Conservation (phyloP, 73 alveolate genomes). For the Effrenium voratum region DNA sequence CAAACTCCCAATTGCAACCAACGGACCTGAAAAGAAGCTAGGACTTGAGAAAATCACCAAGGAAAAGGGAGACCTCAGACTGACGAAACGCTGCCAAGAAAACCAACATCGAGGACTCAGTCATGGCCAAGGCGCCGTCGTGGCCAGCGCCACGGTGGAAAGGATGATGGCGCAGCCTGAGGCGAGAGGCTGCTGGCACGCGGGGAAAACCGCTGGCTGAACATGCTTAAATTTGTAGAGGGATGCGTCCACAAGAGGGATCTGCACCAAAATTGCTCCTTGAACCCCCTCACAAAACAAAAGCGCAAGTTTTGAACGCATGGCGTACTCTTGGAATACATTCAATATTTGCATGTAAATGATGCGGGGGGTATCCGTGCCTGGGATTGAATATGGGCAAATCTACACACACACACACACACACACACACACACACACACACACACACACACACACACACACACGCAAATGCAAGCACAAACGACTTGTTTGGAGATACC, state of each 20-base stretch:
- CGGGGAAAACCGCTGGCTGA: not conserved
- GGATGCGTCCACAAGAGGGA: not conserved
- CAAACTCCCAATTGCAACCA: not conserved
- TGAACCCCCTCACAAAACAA: too few species aligned
- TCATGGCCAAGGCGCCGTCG: not conserved
- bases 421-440: not conserved
- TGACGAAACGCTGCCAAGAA: too few species aligned
- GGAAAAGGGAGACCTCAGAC: not conserved
- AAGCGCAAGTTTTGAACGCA: too few species aligned
- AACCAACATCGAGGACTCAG: too few species aligned
- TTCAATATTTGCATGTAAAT: not conserved
- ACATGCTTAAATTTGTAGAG: not conserved
- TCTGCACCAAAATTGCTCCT: too few species aligned
- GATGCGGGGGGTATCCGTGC: not conserved
- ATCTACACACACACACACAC: too few species aligned
- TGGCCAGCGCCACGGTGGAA: constrained; percentile 55
- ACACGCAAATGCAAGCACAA: not conserved
- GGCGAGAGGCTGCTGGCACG: too few species aligned
- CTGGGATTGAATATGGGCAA: too few species aligned
- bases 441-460: not conserved
- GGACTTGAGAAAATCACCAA: not conserved
- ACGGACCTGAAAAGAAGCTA: too few species aligned
- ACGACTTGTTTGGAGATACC: not conserved
- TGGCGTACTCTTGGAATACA: too few species aligned
- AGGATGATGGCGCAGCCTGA: constrained; percentile 53